Conservation (phyloP, 2,329 filamentous ascomycete genomes). For the Aureobasidium sp. region DNA sequence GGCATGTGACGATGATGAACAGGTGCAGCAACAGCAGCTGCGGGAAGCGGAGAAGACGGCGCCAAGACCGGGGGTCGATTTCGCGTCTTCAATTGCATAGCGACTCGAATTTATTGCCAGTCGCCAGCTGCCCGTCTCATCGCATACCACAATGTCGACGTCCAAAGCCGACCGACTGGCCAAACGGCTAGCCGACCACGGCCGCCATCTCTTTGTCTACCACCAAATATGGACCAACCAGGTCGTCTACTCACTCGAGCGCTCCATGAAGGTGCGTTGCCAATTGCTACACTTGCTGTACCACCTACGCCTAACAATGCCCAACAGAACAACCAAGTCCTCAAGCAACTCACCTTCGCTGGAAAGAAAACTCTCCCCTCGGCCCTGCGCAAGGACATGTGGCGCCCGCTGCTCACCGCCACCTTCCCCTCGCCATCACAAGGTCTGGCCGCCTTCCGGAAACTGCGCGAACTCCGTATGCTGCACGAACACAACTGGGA, state of each 20-base stretch:
- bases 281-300: background rate
- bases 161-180: slow-evolving; percentile 22
- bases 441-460: slow-evolving; percentile 48
- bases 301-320: slow-evolving; percentile 5
- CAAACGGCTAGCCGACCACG: slow-evolving; percentile 36
- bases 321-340: slow-evolving; percentile 40
- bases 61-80: slow-evolving; percentile 5
- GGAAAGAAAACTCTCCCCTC: slow-evolving; percentile 56
- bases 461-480: slow-evolving; percentile 52
- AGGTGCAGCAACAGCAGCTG: background rate
- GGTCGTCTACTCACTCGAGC: slow-evolving; percentile 54
- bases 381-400: slow-evolving; percentile 52
- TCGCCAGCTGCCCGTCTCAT: background rate
- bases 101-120: background rate
- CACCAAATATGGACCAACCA: slow-evolving; percentile 55
- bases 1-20: slow-evolving; percentile 6
- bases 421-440: slow-evolving; percentile 43
- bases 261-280: slow-evolving; percentile 44
- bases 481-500: slow-evolving; percentile 50
- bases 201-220: slow-evolving; percentile 56
- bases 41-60: slow-evolving; percentile 2
- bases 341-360: slow-evolving; percentile 53
- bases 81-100: background rate
- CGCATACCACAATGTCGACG: background rate
- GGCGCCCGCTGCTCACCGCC: slow-evolving; percentile 52